These are phyloP conservation scores for Xylariaceae sp. DNA, from an alignment of 2,329 filamentous ascomycete genomes.

Conservation along the genomic window DNA sequence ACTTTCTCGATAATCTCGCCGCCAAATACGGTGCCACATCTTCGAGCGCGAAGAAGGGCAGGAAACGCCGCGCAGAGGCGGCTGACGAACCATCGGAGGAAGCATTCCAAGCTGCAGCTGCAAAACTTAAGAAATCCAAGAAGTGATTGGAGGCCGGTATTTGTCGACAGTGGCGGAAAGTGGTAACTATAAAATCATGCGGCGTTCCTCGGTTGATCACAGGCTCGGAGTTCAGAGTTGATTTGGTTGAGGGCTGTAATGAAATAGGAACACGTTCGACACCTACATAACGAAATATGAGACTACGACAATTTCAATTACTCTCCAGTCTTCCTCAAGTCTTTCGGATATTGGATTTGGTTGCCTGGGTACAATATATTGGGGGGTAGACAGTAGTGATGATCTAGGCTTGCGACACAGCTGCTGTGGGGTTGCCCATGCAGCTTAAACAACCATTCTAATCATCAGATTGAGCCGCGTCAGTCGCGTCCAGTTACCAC, in stretches of 20 bases:
- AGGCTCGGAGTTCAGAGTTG: background rate
- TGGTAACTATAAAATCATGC: too few relatives aligned
- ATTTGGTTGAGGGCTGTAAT: constrained; percentile 1
- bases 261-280: background rate
- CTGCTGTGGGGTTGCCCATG: too few relatives aligned
- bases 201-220: too few relatives aligned
- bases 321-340: background rate
- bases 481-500: constrained; percentile 5
- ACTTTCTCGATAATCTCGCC: constrained; percentile 70
- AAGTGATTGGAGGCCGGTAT: constrained; percentile 14
- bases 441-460: too few relatives aligned
- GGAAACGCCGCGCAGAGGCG: constrained; percentile 53
- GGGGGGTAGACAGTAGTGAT: too few relatives aligned
- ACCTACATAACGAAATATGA: background rate
- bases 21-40: constrained; percentile 63
- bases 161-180: too few relatives aligned
- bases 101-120: constrained; percentile 55
- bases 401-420: too few relatives aligned
- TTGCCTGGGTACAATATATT: too few relatives aligned
- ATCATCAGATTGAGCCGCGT: too few relatives aligned
- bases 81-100: constrained; percentile 58
- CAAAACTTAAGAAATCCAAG: constrained; percentile 39
- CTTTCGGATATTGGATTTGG: background rate
- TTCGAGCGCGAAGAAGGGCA: constrained; percentile 45
- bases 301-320: background rate